A percentile compares a stretch with the other conserved stretches of the same genome.
These are phyloP conservation scores for Wickerhamomyces subpelliculosus DNA, from an alignment of 805 yeast species.

Conservation along the genomic window DNA sequence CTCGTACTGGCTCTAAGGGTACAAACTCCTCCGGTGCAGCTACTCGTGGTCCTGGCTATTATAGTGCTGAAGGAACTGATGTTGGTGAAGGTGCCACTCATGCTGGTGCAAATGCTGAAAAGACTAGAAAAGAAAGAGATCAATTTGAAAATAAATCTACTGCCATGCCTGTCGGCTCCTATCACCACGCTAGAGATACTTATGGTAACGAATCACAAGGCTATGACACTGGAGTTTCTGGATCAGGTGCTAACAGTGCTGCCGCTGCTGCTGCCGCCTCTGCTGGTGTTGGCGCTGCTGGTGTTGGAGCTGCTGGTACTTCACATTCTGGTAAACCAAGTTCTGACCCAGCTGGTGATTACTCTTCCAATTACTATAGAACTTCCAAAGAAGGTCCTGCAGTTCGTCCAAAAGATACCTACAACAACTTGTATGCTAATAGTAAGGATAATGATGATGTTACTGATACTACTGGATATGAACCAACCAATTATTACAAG, in stretches of 20 bases:
- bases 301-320: slow-evolving; percentile 1
- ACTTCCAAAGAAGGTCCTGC: slow-evolving; percentile 10
- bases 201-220: slow-evolving; percentile 11
- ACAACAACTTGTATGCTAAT: slow-evolving; percentile 5
- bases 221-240: slow-evolving; percentile 14
- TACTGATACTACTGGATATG: slow-evolving; percentile 14
- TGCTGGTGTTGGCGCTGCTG: slow-evolving; percentile 6
- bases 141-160: slow-evolving; percentile 19
- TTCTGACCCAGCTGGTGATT: no score
- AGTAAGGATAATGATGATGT: slow-evolving; percentile 4
- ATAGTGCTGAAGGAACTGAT: slow-evolving; percentile 2
- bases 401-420: slow-evolving; percentile 14
- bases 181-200: slow-evolving; percentile 4
- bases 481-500: slow-evolving; percentile 14
- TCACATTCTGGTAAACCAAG: not conserved
- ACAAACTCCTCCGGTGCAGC: not conserved
- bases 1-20: not conserved
- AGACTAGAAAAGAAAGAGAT: not conserved
- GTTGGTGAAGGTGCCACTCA: slow-evolving; percentile 11
- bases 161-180: slow-evolving; percentile 12
- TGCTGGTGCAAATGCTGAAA: slow-evolving; percentile 9
- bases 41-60: not conserved
- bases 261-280: slow-evolving; percentile 8
- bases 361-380: not conserved
- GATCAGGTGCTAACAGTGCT: slow-evolving; percentile 10